These are phyloP conservation scores for Backusella sp. DNA, from an alignment of 192 early-diverging fungal genomes.

Conservation along the genomic window DNA sequence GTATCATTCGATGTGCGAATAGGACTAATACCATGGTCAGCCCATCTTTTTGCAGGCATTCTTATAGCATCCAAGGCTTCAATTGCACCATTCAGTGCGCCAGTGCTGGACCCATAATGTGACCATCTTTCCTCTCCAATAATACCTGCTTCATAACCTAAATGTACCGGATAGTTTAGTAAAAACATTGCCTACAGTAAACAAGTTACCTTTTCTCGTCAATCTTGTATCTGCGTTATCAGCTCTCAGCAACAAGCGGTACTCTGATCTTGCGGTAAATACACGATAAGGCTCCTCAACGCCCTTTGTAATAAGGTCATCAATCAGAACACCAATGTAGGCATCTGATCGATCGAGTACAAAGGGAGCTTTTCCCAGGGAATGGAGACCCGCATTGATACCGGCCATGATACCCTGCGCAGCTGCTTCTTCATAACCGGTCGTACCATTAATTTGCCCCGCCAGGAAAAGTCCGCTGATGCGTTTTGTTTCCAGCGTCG, in stretches of 20 bases:
- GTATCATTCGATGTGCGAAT: not conserved
- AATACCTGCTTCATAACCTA: conserved; percentile 51
- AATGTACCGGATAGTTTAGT: not conserved
- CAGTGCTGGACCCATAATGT: conserved; percentile 39
- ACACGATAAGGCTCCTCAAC: conserved; percentile 83
- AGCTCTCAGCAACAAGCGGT: conserved; percentile 69
- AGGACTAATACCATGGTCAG: conserved; percentile 33
- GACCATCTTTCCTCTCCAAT: conserved; percentile 49
- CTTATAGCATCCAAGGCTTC: conserved; percentile 46
- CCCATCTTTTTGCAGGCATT: conserved; percentile 56
- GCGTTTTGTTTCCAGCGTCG: conserved; percentile 77
- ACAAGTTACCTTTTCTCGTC: conserved; percentile 56
- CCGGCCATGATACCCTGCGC: conserved; percentile 80
- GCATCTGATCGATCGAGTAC: conserved; percentile 73
- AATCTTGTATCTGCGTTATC: conserved; percentile 80
- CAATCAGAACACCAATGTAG: conserved; percentile 80
- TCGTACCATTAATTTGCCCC: conserved; percentile 88
- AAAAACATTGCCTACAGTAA: not conserved
- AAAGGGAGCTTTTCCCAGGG: conserved; percentile 53
- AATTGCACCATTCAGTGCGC: conserved; percentile 48
- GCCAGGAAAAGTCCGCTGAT: conserved; percentile 75
- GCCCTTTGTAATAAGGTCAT: conserved; percentile 80
- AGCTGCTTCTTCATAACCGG: conserved; percentile 82
- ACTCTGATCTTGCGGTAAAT: conserved; percentile 82
- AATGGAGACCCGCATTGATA: conserved; percentile 69